Percentiles rank a stretch among this genome's conserved stretches.
Evolutionary conservation across 345 rosid genomes (phyloP).

Genomic region (Arabidopsis arenosa): DNA sequence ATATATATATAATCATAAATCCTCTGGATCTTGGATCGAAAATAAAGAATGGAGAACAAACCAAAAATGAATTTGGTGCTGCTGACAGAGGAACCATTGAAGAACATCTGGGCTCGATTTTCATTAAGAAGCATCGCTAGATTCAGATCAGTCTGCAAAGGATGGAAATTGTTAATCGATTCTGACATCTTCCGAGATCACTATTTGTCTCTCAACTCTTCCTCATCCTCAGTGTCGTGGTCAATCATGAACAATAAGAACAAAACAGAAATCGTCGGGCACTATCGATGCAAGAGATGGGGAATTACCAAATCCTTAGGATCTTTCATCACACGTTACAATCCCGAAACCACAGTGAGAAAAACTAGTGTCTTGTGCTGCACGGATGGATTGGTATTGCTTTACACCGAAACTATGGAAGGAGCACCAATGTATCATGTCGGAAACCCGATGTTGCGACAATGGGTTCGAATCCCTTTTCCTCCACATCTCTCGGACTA

Average conservation of each 20-base stretch:
- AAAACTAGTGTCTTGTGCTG: neutral
- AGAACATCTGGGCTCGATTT: too few relatives aligned
- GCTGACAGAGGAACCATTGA: too few relatives aligned
- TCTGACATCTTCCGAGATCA: constrained; percentile 18
- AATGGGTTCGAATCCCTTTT: neutral
- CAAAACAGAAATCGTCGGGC: neutral
- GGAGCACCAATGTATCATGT: neutral
- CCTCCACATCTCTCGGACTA: neutral
- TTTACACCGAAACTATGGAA: neutral
- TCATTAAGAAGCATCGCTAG: neutral
- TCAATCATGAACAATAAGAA: constrained; percentile 22
- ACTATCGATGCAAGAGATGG: too few relatives aligned
- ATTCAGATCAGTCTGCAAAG: constrained; percentile 14
- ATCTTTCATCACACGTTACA: neutral
- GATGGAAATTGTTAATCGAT: constrained; percentile 30
- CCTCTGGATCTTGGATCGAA: too few relatives aligned
- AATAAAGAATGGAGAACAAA: too few relatives aligned
- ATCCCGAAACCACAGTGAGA: neutral
- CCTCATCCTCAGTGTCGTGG: constrained; percentile 19
- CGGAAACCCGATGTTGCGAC: neutral
- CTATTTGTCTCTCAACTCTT: constrained; percentile 15
- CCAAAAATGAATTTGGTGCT: too few relatives aligned
- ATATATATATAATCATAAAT: too few relatives aligned
- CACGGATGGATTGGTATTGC: constrained; percentile 8
- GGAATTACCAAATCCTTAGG: too few relatives aligned